Base-by-base conservation (phyloP, 2,329 filamentous ascomycete species). In the Sphaerulina musiva region DNA sequence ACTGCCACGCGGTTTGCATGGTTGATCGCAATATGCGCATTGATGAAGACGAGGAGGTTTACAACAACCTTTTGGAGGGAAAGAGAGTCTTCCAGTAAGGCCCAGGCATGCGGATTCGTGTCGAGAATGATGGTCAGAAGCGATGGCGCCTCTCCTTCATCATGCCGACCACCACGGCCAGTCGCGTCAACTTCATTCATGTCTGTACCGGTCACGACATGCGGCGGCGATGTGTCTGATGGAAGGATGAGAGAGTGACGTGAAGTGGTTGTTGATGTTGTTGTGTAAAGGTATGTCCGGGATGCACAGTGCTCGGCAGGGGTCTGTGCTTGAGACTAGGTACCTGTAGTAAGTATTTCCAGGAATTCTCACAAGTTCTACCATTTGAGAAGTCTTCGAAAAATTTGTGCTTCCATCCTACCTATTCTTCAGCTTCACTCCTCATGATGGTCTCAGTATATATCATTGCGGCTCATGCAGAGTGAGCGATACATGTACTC, bases 81-180 rank as follows among this genome's bases (percentile, higher is more conserved):
- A 6, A 97, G 83, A 32, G 81, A 81, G 53, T 82, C 74, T 57
- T 84, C 78, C 43, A 97, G 81, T 56, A 88, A 79, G 6, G 88
- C 84, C 93, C 93, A 95, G 64, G 93, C 91, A 64, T 91, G 87
- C 2, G 93, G 93, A 70, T 98, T 98, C 26, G 92, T 96, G 75
- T 98, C 93, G 74, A 98, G 81, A 66, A 98, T 80, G 66, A 98
- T 85, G 62, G 89, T 86, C 49, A 96, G 83, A 36, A 98, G 84
- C 11, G 92, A 95, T 0, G 93, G 89, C 9, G 81, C 74, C 39
- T 79, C 69, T 36, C 60, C 58, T 12, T 67, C 66, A 34, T 64
- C 59, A 17, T 60, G 59, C 52, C 60, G 59, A 52, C 73, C 64
- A 50, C 50, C 40, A 20, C 76, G 76, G 54, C 74, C 71, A 36